Evolutionary conservation across 257 asterid genomes (phyloP).

Genomic region (Ligustrum vulgare): DNA sequence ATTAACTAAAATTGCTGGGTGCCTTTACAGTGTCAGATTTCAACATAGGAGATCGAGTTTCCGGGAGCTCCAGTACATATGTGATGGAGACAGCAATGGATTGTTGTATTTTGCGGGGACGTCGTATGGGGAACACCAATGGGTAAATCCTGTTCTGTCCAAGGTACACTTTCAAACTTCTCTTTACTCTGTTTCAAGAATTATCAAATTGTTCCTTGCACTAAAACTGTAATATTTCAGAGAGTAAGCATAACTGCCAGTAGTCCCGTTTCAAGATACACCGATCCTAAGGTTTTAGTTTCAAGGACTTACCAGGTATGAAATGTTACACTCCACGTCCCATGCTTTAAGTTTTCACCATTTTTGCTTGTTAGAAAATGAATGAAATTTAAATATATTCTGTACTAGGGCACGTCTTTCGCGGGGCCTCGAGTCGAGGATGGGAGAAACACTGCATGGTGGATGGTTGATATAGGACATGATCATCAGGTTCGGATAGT

Average conservation of each 20-base stretch:
- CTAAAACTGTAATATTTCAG: conserved; percentile 39
- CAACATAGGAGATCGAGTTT: conserved; percentile 86
- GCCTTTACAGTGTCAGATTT: conserved; percentile 44
- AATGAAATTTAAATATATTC: conserved; percentile 7
- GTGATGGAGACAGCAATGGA: conserved; percentile 96
- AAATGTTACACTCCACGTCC: neutral
- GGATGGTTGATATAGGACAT: conserved; percentile 92
- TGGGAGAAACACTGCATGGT: conserved; percentile 74
- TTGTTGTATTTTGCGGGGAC: conserved; percentile 91
- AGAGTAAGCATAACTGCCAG: conserved; percentile 71
- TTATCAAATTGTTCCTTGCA: neutral
- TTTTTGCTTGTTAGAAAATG: conserved; percentile 10
- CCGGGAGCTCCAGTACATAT: conserved; percentile 87
- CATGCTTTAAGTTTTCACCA: neutral
- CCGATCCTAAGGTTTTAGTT: conserved; percentile 91
- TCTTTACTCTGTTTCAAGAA: conserved; percentile 2
- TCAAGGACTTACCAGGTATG: conserved; percentile 89
- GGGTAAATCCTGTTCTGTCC: conserved; percentile 90
- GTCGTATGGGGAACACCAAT: conserved; percentile 88
- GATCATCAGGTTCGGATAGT: conserved; percentile 74
- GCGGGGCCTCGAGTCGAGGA: conserved; percentile 84
- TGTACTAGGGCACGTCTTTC: conserved; percentile 75
- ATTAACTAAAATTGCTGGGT: conserved; percentile 15
- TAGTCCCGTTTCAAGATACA: conserved; percentile 89
- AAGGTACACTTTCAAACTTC: conserved; percentile 51